Evolutionary conservation across 2,329 filamentous ascomycete genomes (phyloP), one percentile per base, ranked within the genome.

Genomic region (Ophiostoma triangulosporum): DNA sequence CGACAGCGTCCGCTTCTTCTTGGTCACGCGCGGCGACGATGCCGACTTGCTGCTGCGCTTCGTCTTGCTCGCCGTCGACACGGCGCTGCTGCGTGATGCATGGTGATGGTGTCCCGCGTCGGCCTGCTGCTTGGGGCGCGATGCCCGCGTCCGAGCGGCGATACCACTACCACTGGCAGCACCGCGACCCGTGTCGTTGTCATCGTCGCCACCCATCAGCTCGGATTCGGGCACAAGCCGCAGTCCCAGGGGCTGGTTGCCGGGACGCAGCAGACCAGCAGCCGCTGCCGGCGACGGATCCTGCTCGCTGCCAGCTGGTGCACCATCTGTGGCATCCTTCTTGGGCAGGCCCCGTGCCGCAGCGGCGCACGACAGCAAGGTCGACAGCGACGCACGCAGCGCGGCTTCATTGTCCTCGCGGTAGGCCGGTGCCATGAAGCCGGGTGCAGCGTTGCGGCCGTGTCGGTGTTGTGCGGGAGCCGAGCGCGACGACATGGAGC

Each of bases 361-460:
- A 3, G 90, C 89, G 0, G 89, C 91, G 62, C 88, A 95, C n/a
- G 91, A 96, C 12, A 98, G 78, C 12, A 98, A 76, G 0, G 93
- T 97, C 1, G 89, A 95, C n/a, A 98, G 75, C 49, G 88, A 95
- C 20, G 93, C 89, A 32, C 93, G 83, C 11, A 98, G 75, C 2
- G 89, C 93, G 29, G 89, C 93, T 62, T 98, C 93, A 62, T 97
- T 90, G 61, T 97, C 89, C 48, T 87, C 83, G 60, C 88, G 87
- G 61, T 87, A 81, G 3, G 80, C 79, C 1, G 87, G 84, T 7
- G 24, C 33, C 33, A 46, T 29, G 8, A 46, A 46, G 26, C 26
- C 7, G 4, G 43, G 43, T 17, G 43, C 43, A 11, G 43, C 17
- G 43, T 46, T 29, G 26, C 43, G 43, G 9, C 24, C 43, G 15